These are phyloP conservation scores for Aureobasidium sp. DNA, from an alignment of 2,329 filamentous ascomycete species.

Conservation along the genomic window DNA sequence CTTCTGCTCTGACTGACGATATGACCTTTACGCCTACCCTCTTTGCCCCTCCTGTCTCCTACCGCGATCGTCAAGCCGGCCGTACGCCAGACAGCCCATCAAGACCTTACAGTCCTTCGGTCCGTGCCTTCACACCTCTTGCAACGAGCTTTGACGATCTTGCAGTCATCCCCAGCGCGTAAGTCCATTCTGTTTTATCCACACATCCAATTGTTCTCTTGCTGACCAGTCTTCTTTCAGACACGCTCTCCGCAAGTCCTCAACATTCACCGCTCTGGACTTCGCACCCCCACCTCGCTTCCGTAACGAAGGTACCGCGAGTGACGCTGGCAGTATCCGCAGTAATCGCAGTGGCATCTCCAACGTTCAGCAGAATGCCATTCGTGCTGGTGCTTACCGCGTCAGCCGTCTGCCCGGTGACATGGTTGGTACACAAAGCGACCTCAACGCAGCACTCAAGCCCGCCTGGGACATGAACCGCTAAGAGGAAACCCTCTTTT, in stretches of 20 bases:
- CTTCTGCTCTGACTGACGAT: constrained; percentile 71
- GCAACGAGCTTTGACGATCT: constrained; percentile 83
- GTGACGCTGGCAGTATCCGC: constrained; percentile 45
- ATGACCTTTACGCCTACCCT: constrained; percentile 63
- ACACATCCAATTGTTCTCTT: constrained; percentile 22
- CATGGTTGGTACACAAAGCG: constrained; percentile 68
- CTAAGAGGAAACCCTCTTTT: not conserved
- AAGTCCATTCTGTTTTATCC: constrained; percentile 43
- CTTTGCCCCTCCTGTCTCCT: constrained; percentile 69
- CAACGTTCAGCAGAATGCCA: constrained; percentile 58
- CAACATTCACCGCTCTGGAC: constrained; percentile 71
- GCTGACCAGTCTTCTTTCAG: constrained; percentile 33
- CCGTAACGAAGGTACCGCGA: constrained; percentile 49
- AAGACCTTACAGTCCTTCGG: constrained; percentile 65
- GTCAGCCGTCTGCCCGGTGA: constrained; percentile 78
- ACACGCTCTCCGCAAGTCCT: constrained; percentile 67
- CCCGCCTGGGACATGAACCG: constrained; percentile 47
- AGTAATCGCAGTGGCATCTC: constrained; percentile 77
- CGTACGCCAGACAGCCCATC: constrained; percentile 52
- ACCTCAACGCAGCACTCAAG: constrained; percentile 53
- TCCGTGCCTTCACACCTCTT: constrained; percentile 70
- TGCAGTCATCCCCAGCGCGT: constrained; percentile 79
- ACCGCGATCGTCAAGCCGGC: constrained; percentile 61
- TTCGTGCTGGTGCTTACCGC: constrained; percentile 77
- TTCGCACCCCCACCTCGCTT: constrained; percentile 75